Evolutionary conservation across 1,284 basidiomycete genomes (phyloP).

Genomic region (Ceratobasidium sp.): DNA sequence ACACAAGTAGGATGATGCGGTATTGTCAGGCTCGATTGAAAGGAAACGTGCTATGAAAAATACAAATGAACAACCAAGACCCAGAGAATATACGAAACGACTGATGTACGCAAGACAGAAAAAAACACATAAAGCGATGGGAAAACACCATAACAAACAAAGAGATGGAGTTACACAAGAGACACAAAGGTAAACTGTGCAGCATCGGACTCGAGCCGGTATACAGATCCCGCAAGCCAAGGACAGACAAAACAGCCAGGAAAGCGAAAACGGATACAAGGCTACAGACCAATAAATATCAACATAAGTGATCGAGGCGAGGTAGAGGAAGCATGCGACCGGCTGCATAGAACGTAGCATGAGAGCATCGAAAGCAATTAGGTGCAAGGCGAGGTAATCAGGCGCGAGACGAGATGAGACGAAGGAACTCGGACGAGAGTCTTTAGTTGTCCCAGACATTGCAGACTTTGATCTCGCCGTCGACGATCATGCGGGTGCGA

Average conservation of each 20-base stretch:
- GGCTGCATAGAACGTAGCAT: conserved; percentile 13
- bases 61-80: conserved; percentile 35
- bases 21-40: conserved; percentile 18
- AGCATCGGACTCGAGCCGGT: conserved; percentile 10
- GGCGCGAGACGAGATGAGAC: background rate
- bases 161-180: no score
- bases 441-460: conserved; percentile 11
- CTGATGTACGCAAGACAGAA: conserved; percentile 16
- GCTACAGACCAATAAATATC: conserved; percentile 31
- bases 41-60: conserved; percentile 5
- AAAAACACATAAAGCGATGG: conserved; percentile 10
- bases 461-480: conserved; percentile 31
- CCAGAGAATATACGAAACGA: conserved; percentile 27
- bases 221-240: conserved; percentile 8
- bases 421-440: background rate
- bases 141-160: conserved; percentile 11
- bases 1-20: conserved; percentile 3
- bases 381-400: background rate
- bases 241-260: background rate
- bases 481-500: conserved; percentile 13
- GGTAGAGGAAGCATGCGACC: background rate
- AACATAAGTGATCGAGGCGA: conserved; percentile 36
- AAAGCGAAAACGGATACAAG: conserved; percentile 11
- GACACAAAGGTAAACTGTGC: conserved; percentile 6
- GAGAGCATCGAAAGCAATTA: conserved; percentile 10